Base-by-base conservation (phyloP, 2,329 filamentous ascomycete species). In the Fusarium euwallaceae region DNA sequence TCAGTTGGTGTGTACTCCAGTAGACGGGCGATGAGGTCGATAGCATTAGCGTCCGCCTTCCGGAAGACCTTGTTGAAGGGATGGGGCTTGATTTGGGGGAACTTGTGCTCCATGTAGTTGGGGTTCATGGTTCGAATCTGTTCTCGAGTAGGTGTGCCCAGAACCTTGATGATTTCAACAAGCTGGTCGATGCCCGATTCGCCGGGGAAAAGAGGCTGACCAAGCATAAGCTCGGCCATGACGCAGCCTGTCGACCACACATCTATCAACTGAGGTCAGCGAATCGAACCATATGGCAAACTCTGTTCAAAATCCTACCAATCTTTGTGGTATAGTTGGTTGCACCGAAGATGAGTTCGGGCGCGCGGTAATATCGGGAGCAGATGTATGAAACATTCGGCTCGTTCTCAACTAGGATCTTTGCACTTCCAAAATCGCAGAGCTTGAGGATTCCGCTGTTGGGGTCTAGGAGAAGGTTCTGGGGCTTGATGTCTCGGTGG, bases 71-170 rank as follows among this genome's bases (percentile, higher is more conserved):
- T 98, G 87, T 94, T 97, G 89, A 99, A 99, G 32, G 97, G 97
- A 82, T 99, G 97, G 68, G 97, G 97, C 88, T 99, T 99, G 88
- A 99, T 99, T 85, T 99, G 97, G 58, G 97, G 97, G 86, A 99
- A 99, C 87, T 98, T 98, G 88, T 99, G 97, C 87, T 99, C 97
- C 97, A 99, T 99, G 86, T 99, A 99, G 86, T 99, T 99, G 69
- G 97, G 97, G 85, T 99, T 99, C 97, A 99, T 99, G 76, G 97
- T 99, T 78, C 97, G 94, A 81, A 99, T 99, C 85, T 99, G 97
- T 84, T 99, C 97, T 75, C 97, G 91, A 39, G 97, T 98, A 20
- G 97, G 97, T 20, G 97, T 99, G 70, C 97, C 97, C 71, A 99
- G 88, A 63, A 99, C 96, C 87, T 99, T 99, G 89, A 99, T 99